Evolutionary conservation across 2,329 filamentous ascomycete species (phyloP), one percentile per base, ranked within the genome.

Genomic region (Aspergillus udagawae): DNA sequence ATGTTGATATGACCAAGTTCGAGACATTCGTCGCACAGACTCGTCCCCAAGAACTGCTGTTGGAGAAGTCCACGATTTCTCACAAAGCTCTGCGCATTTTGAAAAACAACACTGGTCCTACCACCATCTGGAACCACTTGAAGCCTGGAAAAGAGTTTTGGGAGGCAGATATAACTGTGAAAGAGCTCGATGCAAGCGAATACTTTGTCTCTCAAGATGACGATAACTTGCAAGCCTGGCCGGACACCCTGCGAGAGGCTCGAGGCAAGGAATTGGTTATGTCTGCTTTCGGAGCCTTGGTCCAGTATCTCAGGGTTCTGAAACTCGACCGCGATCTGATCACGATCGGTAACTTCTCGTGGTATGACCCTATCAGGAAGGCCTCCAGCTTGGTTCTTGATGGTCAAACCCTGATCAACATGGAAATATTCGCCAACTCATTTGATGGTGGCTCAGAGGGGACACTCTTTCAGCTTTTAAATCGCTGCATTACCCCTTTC

Each of bases 11-110:
- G 75, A 99, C 94, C 57, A 96, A 92, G 70, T 97, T 99, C 65
- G 94, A 99, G 78, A 99, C 94, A 0, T 89, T 99, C 61, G 87
- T 99, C 41, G 94, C 94, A 17, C 94, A 99, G 73, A 96, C 87
- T 17, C 85, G 89, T 21, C 94, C 94, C 0, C 88, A 91, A 51
- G 94, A 99, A 74, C 77, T 99, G 48, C 78, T 99, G 0, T 78
- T 99, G 0, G 94, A 99, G 71, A 97, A 95, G 73, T 89, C 87
- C 0, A 87, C 82, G 28, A 80, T 97, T 29, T 97, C 92, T 0
- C 86, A 88, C n/a, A 96, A 94, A 70, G 91, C 91, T 0, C 75
- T 96, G 57, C 89, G 94, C 2, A 96, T 99, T 47, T 79, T 99
- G 63, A 99, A 97, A 77, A 97, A 96, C 72, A 97, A 95, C 73